phyloP scores from a whole-genome alignment of 768 basidiomycete species.

The Mycena belliarum region DNA sequence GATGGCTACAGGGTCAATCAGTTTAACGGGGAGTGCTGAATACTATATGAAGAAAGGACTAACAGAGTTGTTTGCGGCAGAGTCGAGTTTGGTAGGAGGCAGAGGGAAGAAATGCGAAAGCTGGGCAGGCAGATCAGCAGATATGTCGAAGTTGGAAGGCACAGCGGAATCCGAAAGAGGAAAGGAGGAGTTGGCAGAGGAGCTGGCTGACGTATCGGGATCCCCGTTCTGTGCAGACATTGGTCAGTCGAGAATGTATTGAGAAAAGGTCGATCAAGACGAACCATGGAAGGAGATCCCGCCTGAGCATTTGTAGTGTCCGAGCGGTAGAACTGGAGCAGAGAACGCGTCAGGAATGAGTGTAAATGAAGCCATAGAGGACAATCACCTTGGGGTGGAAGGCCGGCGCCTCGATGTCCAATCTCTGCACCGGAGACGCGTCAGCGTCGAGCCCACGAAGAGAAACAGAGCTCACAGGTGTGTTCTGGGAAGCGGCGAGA shows the following conservation, averaged over 20 bases:
- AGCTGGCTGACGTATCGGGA: neutral
- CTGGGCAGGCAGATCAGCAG: constrained; percentile 17
- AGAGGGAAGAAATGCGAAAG: constrained; percentile 22
- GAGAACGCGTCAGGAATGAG: neutral
- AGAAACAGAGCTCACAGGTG: neutral
- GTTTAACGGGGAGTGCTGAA: neutral
- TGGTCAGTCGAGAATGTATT: neutral
- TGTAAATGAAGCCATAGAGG: neutral
- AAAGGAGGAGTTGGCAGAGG: constrained; percentile 26
- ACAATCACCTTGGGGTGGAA: constrained; percentile 14
- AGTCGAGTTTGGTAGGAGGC: constrained; percentile 8
- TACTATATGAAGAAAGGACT: neutral
- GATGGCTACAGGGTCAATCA: neutral
- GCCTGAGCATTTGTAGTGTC: constrained; percentile 20
- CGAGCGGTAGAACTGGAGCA: constrained; percentile 13
- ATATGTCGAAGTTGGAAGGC: constrained; percentile 29
- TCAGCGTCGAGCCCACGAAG: neutral
- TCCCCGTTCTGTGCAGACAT: neutral
- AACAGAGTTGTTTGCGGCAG: constrained; percentile 2
- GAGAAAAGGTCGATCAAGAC: neutral
- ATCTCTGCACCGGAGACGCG: neutral
- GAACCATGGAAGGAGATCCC: constrained; percentile 15
- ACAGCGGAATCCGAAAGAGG: constrained; percentile 29
- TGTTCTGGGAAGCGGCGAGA: neutral
- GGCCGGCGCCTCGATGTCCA: constrained; percentile 9